These are phyloP conservation scores for Shiraia sp. DNA, from an alignment of 2,329 filamentous ascomycete species.

Conservation along the genomic window DNA sequence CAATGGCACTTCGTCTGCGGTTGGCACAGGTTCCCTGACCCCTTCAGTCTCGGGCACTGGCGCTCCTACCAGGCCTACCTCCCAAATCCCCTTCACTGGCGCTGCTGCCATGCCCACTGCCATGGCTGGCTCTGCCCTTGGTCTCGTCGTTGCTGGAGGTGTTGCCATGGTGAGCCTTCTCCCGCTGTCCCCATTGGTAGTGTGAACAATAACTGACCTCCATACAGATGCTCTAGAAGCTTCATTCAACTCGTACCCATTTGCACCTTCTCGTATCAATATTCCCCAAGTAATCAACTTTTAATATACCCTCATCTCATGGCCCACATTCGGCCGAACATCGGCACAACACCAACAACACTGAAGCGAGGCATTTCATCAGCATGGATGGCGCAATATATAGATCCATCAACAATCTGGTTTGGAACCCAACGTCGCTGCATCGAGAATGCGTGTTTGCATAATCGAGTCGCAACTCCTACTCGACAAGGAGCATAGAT, in stretches of 20 bases:
- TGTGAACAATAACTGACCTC: constrained; percentile 6
- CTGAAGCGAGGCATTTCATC: too few relatives aligned
- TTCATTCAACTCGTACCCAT: not conserved
- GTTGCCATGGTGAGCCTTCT: constrained; percentile 31
- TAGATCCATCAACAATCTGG: too few relatives aligned
- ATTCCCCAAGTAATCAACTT: too few relatives aligned
- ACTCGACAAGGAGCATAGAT: too few relatives aligned
- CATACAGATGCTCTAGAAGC: constrained; percentile 12
- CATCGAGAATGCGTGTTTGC: too few relatives aligned
- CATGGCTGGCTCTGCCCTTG: constrained; percentile 31
- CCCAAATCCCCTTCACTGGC: constrained; percentile 31
- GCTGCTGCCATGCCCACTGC: constrained; percentile 23
- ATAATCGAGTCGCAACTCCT: too few relatives aligned
- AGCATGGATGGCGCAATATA: too few relatives aligned
- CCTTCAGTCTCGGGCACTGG: constrained; percentile 9
- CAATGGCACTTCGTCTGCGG: constrained; percentile 31
- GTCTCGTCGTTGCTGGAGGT: constrained; percentile 35
- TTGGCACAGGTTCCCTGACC: constrained; percentile 21
- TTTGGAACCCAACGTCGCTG: too few relatives aligned
- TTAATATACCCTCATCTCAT: too few relatives aligned
- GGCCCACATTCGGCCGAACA: too few relatives aligned
- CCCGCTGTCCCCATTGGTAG: not conserved
- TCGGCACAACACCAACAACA: too few relatives aligned
- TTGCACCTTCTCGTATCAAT: too few relatives aligned
- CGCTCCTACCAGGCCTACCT: constrained; percentile 14